A percentile compares a stretch with the other conserved stretches of the same genome.
Conservation (phyloP, 306 rosid species). For the Prunus dulcis region DNA sequence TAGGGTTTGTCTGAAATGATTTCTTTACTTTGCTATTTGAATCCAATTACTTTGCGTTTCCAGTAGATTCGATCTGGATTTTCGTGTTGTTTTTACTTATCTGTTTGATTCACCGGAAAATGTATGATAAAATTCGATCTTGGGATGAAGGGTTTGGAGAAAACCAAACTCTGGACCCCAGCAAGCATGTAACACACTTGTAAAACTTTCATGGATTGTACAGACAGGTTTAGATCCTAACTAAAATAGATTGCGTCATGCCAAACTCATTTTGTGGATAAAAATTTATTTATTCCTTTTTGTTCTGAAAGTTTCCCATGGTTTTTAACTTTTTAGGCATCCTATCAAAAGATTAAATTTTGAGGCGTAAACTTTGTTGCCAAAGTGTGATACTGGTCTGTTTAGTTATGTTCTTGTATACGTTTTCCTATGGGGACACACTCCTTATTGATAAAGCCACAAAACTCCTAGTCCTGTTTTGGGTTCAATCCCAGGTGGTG, state of each 20-base stretch:
- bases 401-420: neutral
- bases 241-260: neutral
- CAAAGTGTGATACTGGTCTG: neutral
- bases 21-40: neutral
- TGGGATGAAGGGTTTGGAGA: neutral
- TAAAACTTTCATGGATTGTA: neutral
- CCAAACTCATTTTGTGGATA: neutral
- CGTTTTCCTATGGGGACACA: too few species aligned
- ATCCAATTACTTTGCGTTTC: neutral
- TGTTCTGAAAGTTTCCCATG: neutral
- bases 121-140: neutral
- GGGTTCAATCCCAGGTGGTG: neutral
- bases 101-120: neutral
- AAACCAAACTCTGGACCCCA: neutral
- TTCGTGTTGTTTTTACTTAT: neutral
- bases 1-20: neutral
- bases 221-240: neutral
- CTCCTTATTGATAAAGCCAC: neutral
- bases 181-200: neutral
- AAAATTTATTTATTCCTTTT: neutral
- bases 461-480: neutral
- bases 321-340: neutral
- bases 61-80: neutral
- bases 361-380: neutral
- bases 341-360: neutral